A percentile compares a stretch with the other conserved stretches of the same genome.
These are phyloP conservation scores for Poa pratensis DNA, from an alignment of 176 grass and related monocot species.

Conservation along the genomic window DNA sequence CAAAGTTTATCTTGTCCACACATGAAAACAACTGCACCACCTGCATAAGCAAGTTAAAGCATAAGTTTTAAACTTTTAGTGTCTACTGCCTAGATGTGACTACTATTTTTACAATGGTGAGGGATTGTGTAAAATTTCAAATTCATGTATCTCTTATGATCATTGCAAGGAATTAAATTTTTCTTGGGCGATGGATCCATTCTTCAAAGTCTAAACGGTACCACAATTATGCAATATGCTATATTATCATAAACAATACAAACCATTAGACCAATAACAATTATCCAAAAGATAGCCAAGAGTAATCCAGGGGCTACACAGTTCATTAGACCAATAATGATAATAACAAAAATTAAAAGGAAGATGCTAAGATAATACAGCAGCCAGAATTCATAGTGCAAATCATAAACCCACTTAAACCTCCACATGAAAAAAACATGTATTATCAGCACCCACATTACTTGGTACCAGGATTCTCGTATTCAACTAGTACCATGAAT, in stretches of 20 bases:
- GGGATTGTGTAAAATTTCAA: conserved; percentile 4
- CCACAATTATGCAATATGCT: background rate
- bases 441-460: conserved; percentile 1
- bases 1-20: conserved; percentile 89
- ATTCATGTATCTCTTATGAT: background rate
- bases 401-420: conserved; percentile 3
- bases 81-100: background rate
- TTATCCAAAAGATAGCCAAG: conserved; percentile 9
- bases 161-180: conserved; percentile 29
- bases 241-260: conserved; percentile 2
- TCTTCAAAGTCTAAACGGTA: conserved; percentile 27
- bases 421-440: background rate
- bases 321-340: conserved; percentile 6
- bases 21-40: conserved; percentile 93
- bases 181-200: background rate
- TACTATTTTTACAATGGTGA: conserved; percentile 14
- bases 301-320: conserved; percentile 1
- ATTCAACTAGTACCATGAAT: background rate
- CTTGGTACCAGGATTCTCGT: conserved; percentile 15
- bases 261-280: conserved; percentile 11
- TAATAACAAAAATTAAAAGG: background rate
- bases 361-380: background rate
- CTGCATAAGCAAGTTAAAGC: conserved; percentile 50
- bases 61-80: conserved; percentile 18
- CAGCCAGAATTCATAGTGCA: background rate